phyloP scores from a whole-genome alignment of 768 basidiomycete genomes.

The Antrodiella citrinella region DNA sequence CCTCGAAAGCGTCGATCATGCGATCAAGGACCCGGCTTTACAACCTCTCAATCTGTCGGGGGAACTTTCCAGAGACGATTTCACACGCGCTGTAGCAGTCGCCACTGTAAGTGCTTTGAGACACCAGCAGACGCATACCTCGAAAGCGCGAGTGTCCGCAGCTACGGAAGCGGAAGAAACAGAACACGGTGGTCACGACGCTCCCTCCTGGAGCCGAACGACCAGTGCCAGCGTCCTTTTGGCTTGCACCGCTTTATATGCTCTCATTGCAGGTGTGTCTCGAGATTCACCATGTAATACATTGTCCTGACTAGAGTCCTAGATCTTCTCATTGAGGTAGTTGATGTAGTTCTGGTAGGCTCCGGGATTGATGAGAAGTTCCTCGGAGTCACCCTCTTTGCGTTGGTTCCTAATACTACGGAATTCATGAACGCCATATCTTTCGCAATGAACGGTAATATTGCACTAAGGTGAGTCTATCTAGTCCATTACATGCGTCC shows the following conservation, averaged over 20 bases:
- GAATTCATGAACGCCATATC: conserved; percentile 99
- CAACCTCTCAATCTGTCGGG: conserved; percentile 49
- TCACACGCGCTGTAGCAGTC: conserved; percentile 88
- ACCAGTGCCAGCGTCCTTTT: conserved; percentile 87
- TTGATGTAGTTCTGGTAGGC: conserved; percentile 85
- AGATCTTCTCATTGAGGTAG: conserved; percentile 94
- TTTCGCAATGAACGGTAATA: conserved; percentile 94
- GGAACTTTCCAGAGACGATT: conserved; percentile 76
- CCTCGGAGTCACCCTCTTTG: conserved; percentile 92
- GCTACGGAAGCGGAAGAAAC: conserved; percentile 38
- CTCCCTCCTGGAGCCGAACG: conserved; percentile 89
- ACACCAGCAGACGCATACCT: conserved; percentile 58
- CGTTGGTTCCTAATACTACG: conserved; percentile 95
- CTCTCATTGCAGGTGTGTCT: conserved; percentile 83
- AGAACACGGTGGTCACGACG: conserved; percentile 83
- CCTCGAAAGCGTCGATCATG: conserved; percentile 70
- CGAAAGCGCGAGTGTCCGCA: conserved; percentile 35
- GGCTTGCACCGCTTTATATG: conserved; percentile 87
- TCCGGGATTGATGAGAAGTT: conserved; percentile 97
- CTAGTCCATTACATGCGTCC: background rate
- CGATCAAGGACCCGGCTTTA: conserved; percentile 53
- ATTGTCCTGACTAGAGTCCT: conserved; percentile 6
- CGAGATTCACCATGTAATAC: background rate
- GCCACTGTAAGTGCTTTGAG: conserved; percentile 88
- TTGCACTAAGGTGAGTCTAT: conserved; percentile 73